Evolutionary conservation across 2,329 filamentous ascomycete species (phyloP), one percentile per base, ranked within the genome.

Genomic region (Fusarium circinatum): DNA sequence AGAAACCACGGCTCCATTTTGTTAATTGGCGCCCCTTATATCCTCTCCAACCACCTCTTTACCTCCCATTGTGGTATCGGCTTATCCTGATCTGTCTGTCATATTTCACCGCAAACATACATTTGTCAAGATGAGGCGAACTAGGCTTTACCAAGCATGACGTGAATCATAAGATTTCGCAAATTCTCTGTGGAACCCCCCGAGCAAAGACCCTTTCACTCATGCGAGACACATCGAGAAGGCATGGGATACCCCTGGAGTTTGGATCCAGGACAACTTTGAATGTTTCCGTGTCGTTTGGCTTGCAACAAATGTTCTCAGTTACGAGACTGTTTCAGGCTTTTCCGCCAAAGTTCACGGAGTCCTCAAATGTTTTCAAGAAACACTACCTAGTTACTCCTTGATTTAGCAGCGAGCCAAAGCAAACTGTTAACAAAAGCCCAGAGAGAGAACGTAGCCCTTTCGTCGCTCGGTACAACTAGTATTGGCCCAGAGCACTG

Each of bases 191-290:
- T 56, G 56, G 63, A 48, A 55, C 47, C 45, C 44, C 24, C 34
- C 28, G 6, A 22, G 24, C 18, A 15, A 58, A 42, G 41, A 48
- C 62, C 66, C 67, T 65, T 41, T 57, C 39, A 59, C 39, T 58
- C 48, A 75, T 71, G 71, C 75, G 66, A 69, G 66, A 73, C 75
- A 76, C 62, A 62, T 36, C 51, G n/a, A 30, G 41, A 55, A 34
- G 45, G 61, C 59, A 74, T 69, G 73, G 65, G 34, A 62, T 45
- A 70, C 47, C 64, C 62, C 66, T 59, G 62, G 36, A 60, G 13
- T 24, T 61, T 49, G 26, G 32, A 28, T 47, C 30, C 41, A 58
- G 62, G 39, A 54, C 45, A 52, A 30, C 36, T 57, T 32, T 38
- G 36, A 55, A 39, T 49, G 14, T 55, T 15, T 24, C 47, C 42